Evolutionary conservation across 2,329 filamentous ascomycete genomes (phyloP), one percentile per base, ranked within the genome.

Genomic region (Xylaria digitata): DNA sequence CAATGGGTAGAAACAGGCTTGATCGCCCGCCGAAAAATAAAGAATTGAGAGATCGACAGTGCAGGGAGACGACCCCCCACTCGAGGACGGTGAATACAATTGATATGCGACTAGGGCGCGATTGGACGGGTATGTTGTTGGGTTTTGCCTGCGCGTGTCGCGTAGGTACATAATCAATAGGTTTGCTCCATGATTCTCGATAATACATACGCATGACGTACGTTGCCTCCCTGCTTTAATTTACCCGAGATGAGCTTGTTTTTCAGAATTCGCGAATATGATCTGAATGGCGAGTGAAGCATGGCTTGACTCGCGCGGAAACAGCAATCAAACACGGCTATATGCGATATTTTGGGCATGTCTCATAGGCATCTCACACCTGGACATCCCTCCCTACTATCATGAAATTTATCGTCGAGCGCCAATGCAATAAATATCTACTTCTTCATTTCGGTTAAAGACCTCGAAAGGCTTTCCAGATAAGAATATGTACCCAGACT

Each of bases 291-390:
- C 26, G 26, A 26, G 26, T 26, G 6, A 30, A 53, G 46, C 30
- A 42, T 43, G 11, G 37, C 37, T 53, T 58, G 42, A 43, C 15
- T 42, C 32, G 26, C 23, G 21, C 19, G 17, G 26, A 49, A 54
- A 58, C 46, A 43, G 52, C 56, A 60, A 57, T 61, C 34, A 67
- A 67, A 67, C 57, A 56, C 50, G 50, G 21, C 6, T 9, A 15
- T 43, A 63, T 52, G 30, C 7, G 5, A 13, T 55, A 21, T 40
- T 53, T 43, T 40, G n/a, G 11, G 7, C 9, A 40, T 40, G 37
- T 40, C 37, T 40, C 37, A 40, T 40, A 15, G 37, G 37, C 11
- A 13, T 15, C 37, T 13, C 37, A 15, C 11, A 40, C 37, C 37
- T 40, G 11, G 13, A 40, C 9, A 40, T 40, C 11, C 11, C 37